These are phyloP conservation scores for Teratosphaeria epicoccoides DNA, from an alignment of 2,329 filamentous ascomycete species.

Conservation along the genomic window DNA sequence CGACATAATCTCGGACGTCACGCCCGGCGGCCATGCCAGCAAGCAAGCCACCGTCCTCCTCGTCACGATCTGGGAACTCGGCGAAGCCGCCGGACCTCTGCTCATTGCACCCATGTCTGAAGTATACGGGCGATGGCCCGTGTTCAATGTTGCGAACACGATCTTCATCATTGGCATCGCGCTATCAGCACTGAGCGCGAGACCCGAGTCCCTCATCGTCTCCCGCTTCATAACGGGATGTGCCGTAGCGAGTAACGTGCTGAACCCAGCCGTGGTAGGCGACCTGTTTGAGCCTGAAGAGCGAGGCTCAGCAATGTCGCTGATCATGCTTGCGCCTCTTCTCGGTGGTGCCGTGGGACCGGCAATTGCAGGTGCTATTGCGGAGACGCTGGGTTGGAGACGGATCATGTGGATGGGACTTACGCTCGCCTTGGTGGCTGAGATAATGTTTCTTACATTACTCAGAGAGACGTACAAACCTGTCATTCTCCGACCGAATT, in stretches of 20 bases:
- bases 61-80: conserved; percentile 40
- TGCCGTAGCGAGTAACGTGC: conserved; percentile 41
- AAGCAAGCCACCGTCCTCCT: conserved; percentile 15
- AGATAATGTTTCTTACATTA: conserved; percentile 40
- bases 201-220: conserved; percentile 30
- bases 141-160: conserved; percentile 31
- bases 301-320: conserved; percentile 48
- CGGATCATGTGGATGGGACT: conserved; percentile 42
- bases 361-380: conserved; percentile 44
- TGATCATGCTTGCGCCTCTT: conserved; percentile 47
- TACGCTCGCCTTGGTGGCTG: conserved; percentile 38
- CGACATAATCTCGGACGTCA: conserved; percentile 17
- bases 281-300: conserved; percentile 51
- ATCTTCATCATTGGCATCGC: conserved; percentile 36
- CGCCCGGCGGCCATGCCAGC: conserved; percentile 11
- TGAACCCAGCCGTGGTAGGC: conserved; percentile 53
- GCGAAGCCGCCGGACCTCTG: conserved; percentile 37
- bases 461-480: conserved; percentile 54
- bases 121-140: conserved; percentile 28
- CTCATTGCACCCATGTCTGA: conserved; percentile 38
- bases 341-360: conserved; percentile 49
- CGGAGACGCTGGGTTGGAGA: conserved; percentile 47
- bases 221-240: conserved; percentile 35
- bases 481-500: conserved; percentile 37
- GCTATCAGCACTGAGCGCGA: conserved; percentile 30